Percentiles rank a stretch among this genome's conserved stretches.
phyloP scores from a whole-genome alignment of 345 rosid species.

The Pugionium cornutum region DNA sequence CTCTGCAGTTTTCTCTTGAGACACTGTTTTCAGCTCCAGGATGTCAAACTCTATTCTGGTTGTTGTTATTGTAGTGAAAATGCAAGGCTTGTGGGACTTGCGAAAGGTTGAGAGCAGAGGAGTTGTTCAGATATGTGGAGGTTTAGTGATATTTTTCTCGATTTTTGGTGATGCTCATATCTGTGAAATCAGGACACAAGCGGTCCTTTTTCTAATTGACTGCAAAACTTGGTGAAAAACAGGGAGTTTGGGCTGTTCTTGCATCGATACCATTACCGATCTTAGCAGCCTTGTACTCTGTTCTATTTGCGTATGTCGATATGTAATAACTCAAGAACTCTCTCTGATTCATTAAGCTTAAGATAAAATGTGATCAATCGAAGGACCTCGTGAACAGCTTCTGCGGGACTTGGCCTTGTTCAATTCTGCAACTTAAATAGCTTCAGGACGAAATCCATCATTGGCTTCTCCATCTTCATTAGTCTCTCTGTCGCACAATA shows the following conservation, averaged over 20 bases:
- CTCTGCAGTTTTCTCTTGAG: neutral
- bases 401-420: conserved; percentile 78
- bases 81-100: conserved; percentile 83
- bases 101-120: conserved; percentile 82
- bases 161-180: conserved; percentile 54
- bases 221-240: conserved; percentile 27
- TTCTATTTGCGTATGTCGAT: conserved; percentile 85
- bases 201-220: neutral
- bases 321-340: conserved; percentile 22
- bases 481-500: conserved; percentile 84
- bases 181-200: neutral
- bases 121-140: conserved; percentile 72
- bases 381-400: conserved; percentile 50
- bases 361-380: neutral
- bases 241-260: conserved; percentile 92
- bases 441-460: conserved; percentile 76
- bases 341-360: neutral
- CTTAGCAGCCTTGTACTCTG: conserved; percentile 77
- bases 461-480: conserved; percentile 79
- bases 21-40: neutral
- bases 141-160: conserved; percentile 89
- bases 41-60: conserved; percentile 14
- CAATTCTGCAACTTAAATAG: conserved; percentile 89
- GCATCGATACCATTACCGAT: conserved; percentile 89
- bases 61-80: conserved; percentile 60